Conservation (phyloP, 805 yeast genomes). For the Diddensiella caesifluorescens region DNA sequence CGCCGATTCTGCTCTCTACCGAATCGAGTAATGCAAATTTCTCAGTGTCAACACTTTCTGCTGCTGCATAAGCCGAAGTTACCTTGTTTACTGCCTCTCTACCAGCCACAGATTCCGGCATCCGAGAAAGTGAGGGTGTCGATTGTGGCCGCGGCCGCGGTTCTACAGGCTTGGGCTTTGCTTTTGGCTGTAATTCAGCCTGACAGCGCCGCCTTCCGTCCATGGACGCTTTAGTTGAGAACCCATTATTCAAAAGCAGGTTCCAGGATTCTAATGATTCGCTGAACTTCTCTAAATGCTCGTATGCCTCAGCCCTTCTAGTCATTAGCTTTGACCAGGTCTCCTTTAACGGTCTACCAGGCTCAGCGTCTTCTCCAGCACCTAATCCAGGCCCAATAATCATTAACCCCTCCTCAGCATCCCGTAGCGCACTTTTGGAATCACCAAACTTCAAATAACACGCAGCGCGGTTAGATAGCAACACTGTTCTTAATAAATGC, state of each 20-base stretch:
- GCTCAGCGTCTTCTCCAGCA: slow-evolving; percentile 40
- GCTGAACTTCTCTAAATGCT: slow-evolving; percentile 64
- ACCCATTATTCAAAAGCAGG: slow-evolving; percentile 61
- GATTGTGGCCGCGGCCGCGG: slow-evolving; percentile 7
- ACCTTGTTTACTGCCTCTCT: slow-evolving; percentile 49
- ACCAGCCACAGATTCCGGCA: slow-evolving; percentile 30
- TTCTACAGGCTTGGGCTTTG: slow-evolving; percentile 25
- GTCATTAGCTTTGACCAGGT: slow-evolving; percentile 69
- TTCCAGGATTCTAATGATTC: slow-evolving; percentile 61
- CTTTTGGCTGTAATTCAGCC: slow-evolving; percentile 43
- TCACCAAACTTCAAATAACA: slow-evolving; percentile 67
- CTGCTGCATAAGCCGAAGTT: slow-evolving; percentile 42
- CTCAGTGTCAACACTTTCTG: slow-evolving; percentile 49
- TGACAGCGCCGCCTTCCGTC: slow-evolving; percentile 81
- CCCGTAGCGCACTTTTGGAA: slow-evolving; percentile 45
- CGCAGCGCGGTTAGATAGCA: slow-evolving; percentile 70
- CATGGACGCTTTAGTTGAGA: slow-evolving; percentile 54
- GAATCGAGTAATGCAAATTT: slow-evolving; percentile 57
- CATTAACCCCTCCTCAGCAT: slow-evolving; percentile 44
- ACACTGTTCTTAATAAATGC: slow-evolving; percentile 62
- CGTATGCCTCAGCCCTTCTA: slow-evolving; percentile 79
- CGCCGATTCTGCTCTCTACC: slow-evolving; percentile 48
- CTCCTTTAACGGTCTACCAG: slow-evolving; percentile 52
- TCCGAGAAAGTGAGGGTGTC: slow-evolving; percentile 13
- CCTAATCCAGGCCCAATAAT: slow-evolving; percentile 37